Evolutionary conservation across 768 basidiomycete genomes (phyloP), one percentile per base, ranked within the genome.

Genomic region (Tulasnella sp.): DNA sequence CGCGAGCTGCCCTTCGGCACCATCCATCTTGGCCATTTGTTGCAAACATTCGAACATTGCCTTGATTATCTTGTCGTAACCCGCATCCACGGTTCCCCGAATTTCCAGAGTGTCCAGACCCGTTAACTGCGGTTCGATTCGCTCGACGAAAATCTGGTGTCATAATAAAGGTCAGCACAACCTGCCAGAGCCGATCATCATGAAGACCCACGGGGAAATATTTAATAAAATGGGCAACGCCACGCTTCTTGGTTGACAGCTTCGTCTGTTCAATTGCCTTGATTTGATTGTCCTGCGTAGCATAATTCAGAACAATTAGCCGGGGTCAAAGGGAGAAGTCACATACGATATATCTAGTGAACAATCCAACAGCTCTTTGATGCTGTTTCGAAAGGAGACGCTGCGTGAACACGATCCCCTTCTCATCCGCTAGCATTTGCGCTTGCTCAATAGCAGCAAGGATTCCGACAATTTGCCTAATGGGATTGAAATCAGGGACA

Each of bases 11-110:
- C 78, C 77, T 22, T 81, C 80, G 71, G 92, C 93, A 0, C 93
- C 92, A 72, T 95, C 91, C 84, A 96, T 82, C 79, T 97, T 98
- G 12, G 95, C 96, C 87, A 98, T 93, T 74, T 95, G 94, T 80
- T 94, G 95, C 74, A 98, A 80, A 16, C 88, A 90, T 62, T 94
- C 95, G 77, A 98, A 95, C 87, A 98, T 97, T 52, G 89, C 84
- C 74, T 90, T 88, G 41, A 94, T 90, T 52, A 98, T 91, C 76
- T 84, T 88, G 78, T 95, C 94, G 78, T 98, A 97, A 0, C 92
- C 90, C 5, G 83, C 81, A 77, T 98, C 90, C 39, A 97, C 91
- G 64, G 81, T 86, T 9, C 81, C 81, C 37, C 95, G 88, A 74
- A 95, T 89, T 77, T 91, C 91, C 72, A 94, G 83, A 4, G 83